Evolutionary conservation across 2,329 filamentous ascomycete species (phyloP).

Genomic region (Alternaria longipes): DNA sequence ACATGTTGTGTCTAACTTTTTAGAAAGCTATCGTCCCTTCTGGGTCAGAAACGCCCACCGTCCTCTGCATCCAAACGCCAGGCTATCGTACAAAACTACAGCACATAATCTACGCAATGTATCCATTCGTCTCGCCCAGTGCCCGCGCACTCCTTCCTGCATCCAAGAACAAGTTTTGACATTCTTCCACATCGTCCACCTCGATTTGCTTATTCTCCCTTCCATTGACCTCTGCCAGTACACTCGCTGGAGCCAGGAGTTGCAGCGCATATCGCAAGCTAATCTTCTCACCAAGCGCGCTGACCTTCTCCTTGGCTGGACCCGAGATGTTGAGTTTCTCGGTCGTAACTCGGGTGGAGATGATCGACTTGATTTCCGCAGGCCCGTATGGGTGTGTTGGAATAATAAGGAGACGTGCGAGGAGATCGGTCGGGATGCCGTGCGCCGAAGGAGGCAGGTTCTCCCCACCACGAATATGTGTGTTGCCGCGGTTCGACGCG

Average conservation of each 20-base stretch:
- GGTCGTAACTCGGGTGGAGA: slow-evolving; percentile 82
- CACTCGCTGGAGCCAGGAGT: slow-evolving; percentile 86
- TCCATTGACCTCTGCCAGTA: slow-evolving; percentile 78
- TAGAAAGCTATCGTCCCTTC: slow-evolving; percentile 8
- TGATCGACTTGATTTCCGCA: slow-evolving; percentile 91
- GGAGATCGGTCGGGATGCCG: slow-evolving; percentile 91
- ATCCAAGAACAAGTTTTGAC: slow-evolving; percentile 59
- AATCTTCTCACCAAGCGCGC: slow-evolving; percentile 85
- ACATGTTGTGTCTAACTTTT: slow-evolving; percentile 19
- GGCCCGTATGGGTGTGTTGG: slow-evolving; percentile 89
- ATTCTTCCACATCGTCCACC: slow-evolving; percentile 65
- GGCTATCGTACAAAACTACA: slow-evolving; percentile 24
- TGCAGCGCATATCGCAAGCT: slow-evolving; percentile 94
- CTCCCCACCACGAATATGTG: slow-evolving; percentile 85
- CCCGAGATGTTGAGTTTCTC: slow-evolving; percentile 83
- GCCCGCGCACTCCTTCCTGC: slow-evolving; percentile 57
- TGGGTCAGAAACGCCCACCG: slow-evolving; percentile 16
- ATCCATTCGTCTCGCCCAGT: slow-evolving; percentile 41
- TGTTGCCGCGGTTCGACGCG: slow-evolving; percentile 94
- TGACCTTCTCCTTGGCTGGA: slow-evolving; percentile 84
- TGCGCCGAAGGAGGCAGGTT: slow-evolving; percentile 75
- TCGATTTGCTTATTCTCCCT: slow-evolving; percentile 58
- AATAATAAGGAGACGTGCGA: slow-evolving; percentile 93
- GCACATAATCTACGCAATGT: slow-evolving; percentile 40
- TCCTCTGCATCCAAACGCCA: slow-evolving; percentile 22